Base-by-base conservation (phyloP, 2,329 filamentous ascomycete genomes). In the Arthrobotrys megalospora region DNA sequence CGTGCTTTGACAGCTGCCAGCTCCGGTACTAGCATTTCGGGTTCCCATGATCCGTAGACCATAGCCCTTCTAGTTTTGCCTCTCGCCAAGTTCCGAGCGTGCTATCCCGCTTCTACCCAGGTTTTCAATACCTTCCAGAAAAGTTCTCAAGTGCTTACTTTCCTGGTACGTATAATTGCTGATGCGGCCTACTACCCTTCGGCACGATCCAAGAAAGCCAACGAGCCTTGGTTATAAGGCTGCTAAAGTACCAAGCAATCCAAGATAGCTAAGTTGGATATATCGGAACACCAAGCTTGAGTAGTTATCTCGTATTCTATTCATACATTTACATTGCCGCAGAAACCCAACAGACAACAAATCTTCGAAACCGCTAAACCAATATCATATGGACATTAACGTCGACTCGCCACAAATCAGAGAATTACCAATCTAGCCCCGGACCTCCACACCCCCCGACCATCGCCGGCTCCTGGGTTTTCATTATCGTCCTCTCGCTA, bases 401-500 rank as follows among this genome's bases (percentile, higher is more conserved):
- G 58, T 24, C 41, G 24, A 14, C 14, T 50, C 28, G 28, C 8
- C n/a, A 21, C 2, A 36, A 19, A 24, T 21, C 16, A 65, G 16
- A 45, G 11, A 14, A 45, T 68, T 63, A 77, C 73, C 73, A 77
- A 60, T 77, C 73, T 32, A 77, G 24, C 6, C 73, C 66, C 3
- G 65, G 65, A 11, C 73, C 66, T 21, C 73, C 73, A 43, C 73
- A 77, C 0, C 73, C 73, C 5, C 73, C 73, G 34, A 65, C 73
- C 66, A 63, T 65, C 38, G 43, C 65, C 10, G 58, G 66, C 36
- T 75, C 52, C 36, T 62, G 8, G 10, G 73, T 77, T 45, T 77
- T 77, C 73, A 77, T 71, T 34, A 77, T 64, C 6, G 50, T 77
- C 52, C 73, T 48, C 24, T 77, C 73, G 21, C 43, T 77, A 11